Base-by-base conservation (phyloP, 208 protist species). In the Acanthamoeba quina region DNA sequence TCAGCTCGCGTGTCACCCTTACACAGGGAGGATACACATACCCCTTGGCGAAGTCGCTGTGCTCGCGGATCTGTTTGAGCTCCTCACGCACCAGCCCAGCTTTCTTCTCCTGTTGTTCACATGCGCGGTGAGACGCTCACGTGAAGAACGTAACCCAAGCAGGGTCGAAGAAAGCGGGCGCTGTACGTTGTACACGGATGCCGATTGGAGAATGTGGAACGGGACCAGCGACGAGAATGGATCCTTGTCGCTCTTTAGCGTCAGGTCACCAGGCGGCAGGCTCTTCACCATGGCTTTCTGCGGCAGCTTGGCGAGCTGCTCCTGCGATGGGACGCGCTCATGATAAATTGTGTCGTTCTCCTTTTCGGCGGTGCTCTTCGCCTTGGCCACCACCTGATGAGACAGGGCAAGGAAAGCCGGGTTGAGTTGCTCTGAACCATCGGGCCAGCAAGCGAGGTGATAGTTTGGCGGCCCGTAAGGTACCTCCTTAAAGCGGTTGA, bases 281-380 rank as follows among this genome's bases (percentile, higher is more conserved):
- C 29, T 37, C 34, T 88, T 56, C 4, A 88, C 80, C 80, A 88
- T 56, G n/a, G 80, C 49, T 31, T 88, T 88, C 24, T 88, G 47
- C 7, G 80, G 26, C 29, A 64, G 52, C 54, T 56, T 56, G 31
- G 49, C 11, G 15, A 88, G 47, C 54, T 88, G 52, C 49, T 56
- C 54, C 26, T 37, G 29, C 11, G 47, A 29, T 2, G 80, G 80
- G 4, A 88, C 80, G 10, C 80, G 80, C 24, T 88, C 80, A 49
- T 88, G 80, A 31, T 88, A 88, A 31, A 88, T 88, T 31, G 80
- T 66, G 49, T 62, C 80, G 10, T 88, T 88, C 47, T 88, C 80
- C 31, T 88, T 88, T 24, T 88, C 80, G 5, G 80, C 80, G 7
- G 54, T 64, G 54, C 10, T n/a, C 47, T 44, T 66, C 7, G 80